Base-by-base conservation (phyloP, 768 basidiomycete genomes). In the Mycena floridula region DNA sequence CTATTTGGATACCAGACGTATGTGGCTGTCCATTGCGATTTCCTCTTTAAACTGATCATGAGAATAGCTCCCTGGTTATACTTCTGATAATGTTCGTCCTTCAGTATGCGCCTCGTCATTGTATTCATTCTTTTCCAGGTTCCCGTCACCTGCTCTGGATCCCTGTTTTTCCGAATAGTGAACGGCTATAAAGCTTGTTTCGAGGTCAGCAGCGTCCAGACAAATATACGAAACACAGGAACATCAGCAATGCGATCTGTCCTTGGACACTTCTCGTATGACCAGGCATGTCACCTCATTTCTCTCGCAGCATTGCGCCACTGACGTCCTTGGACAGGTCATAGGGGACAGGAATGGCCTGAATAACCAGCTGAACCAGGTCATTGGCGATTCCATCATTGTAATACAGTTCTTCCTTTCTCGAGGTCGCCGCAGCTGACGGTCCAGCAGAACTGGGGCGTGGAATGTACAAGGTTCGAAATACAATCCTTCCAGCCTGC, bases 401-500 rank as follows among this genome's bases (percentile, higher is more conserved):
- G 74, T 74, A 49, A 5, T 63, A 47, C n/a, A 35, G 12, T 27
- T 43, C 15, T 23, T 16, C 27, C 37, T 18, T 25, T 13, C 36
- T 21, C 15, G 22, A 18, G 16, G 28, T 30, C 28, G 32, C 13
- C 3, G 0, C n/a, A 24, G 2, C 24, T 26, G 37, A 24, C n/a
- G 21, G n/a, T 12, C 6, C 27, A 1, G 21, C 42, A 74, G 70
- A 70, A 65, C 47, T 79, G 77, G 77, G 77, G 77, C 27, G 75
- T 79, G 5, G 70, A 76, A 43, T 77, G 77, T 45, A 74, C 76
- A 6, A 60, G 75, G 46, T 79, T 78, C 51, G 77, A 79, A 50
- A 64, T 78, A n/a, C 77, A 79, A 51, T 70, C 69, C 0, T 79
- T 79, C 68, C 70, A 78, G 48, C 77, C 77, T 2, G 72, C 73